These are phyloP conservation scores for Podaxis sp. DNA, from an alignment of 768 basidiomycete species.

Conservation along the genomic window DNA sequence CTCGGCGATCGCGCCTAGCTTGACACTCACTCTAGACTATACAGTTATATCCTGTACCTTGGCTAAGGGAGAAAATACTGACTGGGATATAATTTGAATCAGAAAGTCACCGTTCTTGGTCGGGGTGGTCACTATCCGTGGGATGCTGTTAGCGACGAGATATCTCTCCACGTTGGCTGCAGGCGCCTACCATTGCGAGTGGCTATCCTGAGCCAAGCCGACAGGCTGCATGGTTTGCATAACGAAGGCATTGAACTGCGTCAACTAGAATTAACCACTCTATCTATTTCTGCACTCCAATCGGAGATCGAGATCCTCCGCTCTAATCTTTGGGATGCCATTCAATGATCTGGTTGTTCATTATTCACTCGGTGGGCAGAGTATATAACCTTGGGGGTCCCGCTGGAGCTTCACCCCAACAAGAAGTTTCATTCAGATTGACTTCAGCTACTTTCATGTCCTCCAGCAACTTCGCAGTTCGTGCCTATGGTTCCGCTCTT, in stretches of 20 bases:
- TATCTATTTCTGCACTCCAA: not conserved
- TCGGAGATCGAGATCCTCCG: not conserved
- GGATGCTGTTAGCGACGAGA: not conserved
- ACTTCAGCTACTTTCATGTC: not conserved
- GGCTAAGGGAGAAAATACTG: too few species aligned
- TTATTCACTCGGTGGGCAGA: not conserved
- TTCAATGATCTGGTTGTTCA: not conserved
- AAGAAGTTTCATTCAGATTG: not conserved
- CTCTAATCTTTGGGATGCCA: not conserved
- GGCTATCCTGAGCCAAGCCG: not conserved
- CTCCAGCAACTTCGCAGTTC: slow-evolving; percentile 10
- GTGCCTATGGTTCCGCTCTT: slow-evolving; percentile 23
- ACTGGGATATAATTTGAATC: too few species aligned
- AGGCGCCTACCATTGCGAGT: not conserved
- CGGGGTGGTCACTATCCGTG: not conserved
- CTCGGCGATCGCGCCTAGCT: not conserved
- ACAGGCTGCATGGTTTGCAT: not conserved
- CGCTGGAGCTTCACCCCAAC: not conserved
- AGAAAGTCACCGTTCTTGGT: not conserved
- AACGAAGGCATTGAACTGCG: not conserved
- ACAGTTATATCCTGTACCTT: too few species aligned
- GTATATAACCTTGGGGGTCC: not conserved
- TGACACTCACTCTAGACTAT: not conserved
- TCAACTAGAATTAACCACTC: not conserved
- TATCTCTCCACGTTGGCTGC: not conserved